Evolutionary conservation across 257 asterid species (phyloP).

Genomic region (Capsicum rhomboideum): DNA sequence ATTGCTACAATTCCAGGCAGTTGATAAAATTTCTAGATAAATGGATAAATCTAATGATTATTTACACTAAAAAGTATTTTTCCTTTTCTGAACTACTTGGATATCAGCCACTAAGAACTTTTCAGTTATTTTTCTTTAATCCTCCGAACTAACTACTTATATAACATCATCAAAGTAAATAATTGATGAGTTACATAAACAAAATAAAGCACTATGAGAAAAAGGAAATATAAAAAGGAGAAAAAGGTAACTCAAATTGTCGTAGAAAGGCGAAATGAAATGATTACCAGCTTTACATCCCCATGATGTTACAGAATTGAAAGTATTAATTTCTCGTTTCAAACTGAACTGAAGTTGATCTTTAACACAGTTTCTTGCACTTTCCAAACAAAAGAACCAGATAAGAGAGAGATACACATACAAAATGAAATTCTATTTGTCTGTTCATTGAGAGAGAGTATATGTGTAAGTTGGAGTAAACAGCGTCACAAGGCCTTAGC

Average conservation of each 20-base stretch:
- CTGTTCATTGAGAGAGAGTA: not conserved
- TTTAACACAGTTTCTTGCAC: not conserved
- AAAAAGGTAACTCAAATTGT: not conserved
- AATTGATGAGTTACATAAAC: not conserved
- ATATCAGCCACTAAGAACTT: too few relatives aligned
- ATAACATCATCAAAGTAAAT: not conserved
- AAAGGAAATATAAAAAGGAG: not conserved
- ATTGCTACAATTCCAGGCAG: not conserved
- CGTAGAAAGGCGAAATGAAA: not conserved
- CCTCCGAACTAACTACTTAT: not conserved
- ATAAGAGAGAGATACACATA: not conserved
- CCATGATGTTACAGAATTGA: not conserved
- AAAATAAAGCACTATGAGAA: not conserved
- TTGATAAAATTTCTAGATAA: not conserved
- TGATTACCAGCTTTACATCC: not conserved
- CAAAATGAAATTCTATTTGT: not conserved
- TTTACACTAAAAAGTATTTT: not conserved
- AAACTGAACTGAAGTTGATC: not conserved
- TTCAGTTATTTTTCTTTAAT: too few relatives aligned
- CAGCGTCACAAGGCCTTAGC: not conserved
- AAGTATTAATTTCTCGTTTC: too few relatives aligned
- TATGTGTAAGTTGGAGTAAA: not conserved
- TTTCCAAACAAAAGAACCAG: not conserved
- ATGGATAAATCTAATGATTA: not conserved
- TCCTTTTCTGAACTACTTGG: not conserved